These are phyloP conservation scores for Phialophora tarda DNA, from an alignment of 2,329 filamentous ascomycete genomes.

Conservation along the genomic window DNA sequence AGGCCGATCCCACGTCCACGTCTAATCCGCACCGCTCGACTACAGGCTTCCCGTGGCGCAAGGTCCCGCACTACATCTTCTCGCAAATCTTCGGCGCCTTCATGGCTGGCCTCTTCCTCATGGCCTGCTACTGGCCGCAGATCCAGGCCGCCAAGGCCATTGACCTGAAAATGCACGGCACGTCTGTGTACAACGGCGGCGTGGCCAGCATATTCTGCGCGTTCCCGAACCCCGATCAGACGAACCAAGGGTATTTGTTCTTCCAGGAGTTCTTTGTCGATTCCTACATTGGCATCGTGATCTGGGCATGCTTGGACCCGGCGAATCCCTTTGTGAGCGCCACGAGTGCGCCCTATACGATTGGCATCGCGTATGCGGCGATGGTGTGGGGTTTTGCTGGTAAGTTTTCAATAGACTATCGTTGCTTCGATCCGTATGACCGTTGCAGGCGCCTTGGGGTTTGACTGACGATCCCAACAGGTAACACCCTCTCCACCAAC, in stretches of 20 bases:
- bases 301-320: conserved; percentile 64
- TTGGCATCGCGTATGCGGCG: conserved; percentile 61
- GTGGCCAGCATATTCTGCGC: conserved; percentile 62
- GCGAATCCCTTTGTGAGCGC: conserved; percentile 64
- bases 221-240: conserved; percentile 58
- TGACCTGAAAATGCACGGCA: conserved; percentile 47
- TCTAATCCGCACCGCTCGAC: not conserved
- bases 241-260: conserved; percentile 62
- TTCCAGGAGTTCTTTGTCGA: conserved; percentile 66
- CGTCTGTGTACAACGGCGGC: conserved; percentile 54
- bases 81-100: conserved; percentile 64
- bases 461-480: conserved; percentile 21
- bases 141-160: conserved; percentile 51
- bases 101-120: conserved; percentile 60
- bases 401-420: not conserved
- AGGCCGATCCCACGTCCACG: not conserved
- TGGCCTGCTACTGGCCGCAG: conserved; percentile 63
- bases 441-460: not conserved
- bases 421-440: not conserved
- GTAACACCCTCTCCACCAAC: conserved; percentile 62
- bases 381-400: conserved; percentile 63
- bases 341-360: conserved; percentile 57
- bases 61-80: conserved; percentile 56
- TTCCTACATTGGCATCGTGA: conserved; percentile 61
- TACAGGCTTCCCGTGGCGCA: conserved; percentile 61